A percentile compares a stretch with the other conserved stretches of the same genome.
Evolutionary conservation across 2,329 filamentous ascomycete genomes (phyloP).

Genomic region (Arthrobotrys pseudoclavata): DNA sequence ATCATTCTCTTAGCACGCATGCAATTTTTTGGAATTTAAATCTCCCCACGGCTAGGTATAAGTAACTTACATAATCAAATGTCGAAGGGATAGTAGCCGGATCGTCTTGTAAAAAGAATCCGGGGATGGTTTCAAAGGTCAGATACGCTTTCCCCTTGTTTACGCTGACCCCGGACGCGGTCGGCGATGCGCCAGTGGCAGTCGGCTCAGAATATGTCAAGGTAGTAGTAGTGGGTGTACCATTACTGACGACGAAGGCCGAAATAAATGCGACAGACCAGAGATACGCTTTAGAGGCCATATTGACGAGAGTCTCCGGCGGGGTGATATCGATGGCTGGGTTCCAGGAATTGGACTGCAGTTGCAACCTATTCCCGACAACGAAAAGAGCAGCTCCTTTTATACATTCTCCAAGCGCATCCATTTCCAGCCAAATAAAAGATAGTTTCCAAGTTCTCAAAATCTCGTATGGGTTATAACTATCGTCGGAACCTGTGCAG

Average conservation of each 20-base stretch:
- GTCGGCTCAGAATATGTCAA: conserved; percentile 38
- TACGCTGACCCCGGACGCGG: conserved; percentile 46
- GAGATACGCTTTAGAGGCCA: conserved; percentile 25
- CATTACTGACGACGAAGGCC: conserved; percentile 11
- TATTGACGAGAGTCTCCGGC: conserved; percentile 12
- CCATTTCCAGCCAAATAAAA: not conserved
- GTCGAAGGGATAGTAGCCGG: conserved; percentile 70
- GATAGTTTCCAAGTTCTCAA: not conserved
- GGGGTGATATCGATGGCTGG: conserved; percentile 12
- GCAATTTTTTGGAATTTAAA: not conserved
- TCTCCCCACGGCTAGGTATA: no score
- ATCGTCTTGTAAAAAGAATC: conserved; percentile 77
- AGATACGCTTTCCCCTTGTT: conserved; percentile 48
- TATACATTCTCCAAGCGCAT: conserved; percentile 17
- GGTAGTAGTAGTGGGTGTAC: not conserved
- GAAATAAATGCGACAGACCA: conserved; percentile 32
- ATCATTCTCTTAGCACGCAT: not conserved
- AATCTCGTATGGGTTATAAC: not conserved
- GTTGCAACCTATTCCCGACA: not conserved
- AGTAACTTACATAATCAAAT: conserved; percentile 75
- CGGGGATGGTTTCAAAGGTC: conserved; percentile 69
- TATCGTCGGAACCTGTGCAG: not conserved
- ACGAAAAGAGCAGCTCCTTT: not conserved
- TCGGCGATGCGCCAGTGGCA: conserved; percentile 29
- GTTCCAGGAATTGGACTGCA: conserved; percentile 3